Percentiles rank a stretch among this genome's conserved stretches.
These are phyloP conservation scores for Boletellus emodensis DNA, from an alignment of 768 basidiomycete species.

Conservation along the genomic window DNA sequence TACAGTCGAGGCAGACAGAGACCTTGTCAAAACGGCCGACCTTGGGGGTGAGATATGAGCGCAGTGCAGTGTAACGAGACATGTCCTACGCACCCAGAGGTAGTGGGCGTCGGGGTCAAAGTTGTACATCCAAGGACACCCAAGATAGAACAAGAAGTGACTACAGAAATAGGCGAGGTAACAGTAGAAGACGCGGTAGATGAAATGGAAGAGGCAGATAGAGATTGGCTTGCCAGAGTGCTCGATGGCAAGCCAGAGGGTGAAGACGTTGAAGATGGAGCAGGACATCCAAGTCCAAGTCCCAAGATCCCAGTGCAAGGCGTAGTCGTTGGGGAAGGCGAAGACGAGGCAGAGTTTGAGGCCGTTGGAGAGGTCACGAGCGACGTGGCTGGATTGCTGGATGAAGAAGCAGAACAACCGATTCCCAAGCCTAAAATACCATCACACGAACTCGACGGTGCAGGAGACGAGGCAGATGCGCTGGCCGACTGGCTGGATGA, in stretches of 20 bases:
- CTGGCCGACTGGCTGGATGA: neutral
- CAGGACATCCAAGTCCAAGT: conserved; percentile 11
- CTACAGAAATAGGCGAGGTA: conserved; percentile 1
- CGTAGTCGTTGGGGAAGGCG: neutral
- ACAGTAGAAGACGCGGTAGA: neutral
- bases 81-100: conserved; percentile 10
- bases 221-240: conserved; percentile 5
- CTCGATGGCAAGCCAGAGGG: conserved; percentile 5
- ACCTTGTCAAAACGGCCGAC: neutral
- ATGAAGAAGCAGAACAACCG: conserved; percentile 9
- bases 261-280: neutral
- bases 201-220: neutral
- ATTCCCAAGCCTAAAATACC: conserved; percentile 11
- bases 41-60: conserved; percentile 5
- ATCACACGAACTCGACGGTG: conserved; percentile 5
- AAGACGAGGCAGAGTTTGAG: neutral
- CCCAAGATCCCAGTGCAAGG: conserved; percentile 14
- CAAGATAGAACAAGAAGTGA: conserved; percentile 15
- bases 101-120: conserved; percentile 4
- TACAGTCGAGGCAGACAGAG: conserved; percentile 19
- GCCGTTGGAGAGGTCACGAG: neutral
- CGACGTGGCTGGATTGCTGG: conserved; percentile 2
- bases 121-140: conserved; percentile 19
- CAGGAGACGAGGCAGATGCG: neutral
- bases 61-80: neutral